Evolutionary conservation across 2,329 filamentous ascomycete species (phyloP).

Genomic region (Aspergillus sp.): DNA sequence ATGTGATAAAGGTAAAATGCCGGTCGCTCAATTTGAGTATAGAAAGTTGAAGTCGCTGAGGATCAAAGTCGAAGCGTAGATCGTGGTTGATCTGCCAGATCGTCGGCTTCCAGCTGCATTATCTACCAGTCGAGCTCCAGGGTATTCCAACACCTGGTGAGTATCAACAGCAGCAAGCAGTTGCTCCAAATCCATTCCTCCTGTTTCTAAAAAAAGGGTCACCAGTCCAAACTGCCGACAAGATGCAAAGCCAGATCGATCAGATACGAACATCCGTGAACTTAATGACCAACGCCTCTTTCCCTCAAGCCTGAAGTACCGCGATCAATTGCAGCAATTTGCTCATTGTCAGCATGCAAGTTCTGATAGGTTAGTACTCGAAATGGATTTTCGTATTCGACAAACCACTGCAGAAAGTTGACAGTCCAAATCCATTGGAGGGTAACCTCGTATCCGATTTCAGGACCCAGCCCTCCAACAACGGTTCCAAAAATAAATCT

Average conservation of each 20-base stretch:
- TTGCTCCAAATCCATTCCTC: too few species aligned
- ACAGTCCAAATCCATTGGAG: neutral
- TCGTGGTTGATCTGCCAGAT: neutral
- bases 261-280: neutral
- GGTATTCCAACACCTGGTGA: too few species aligned
- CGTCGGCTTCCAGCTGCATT: neutral
- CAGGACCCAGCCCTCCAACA: neutral
- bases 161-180: too few species aligned
- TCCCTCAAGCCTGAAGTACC: neutral
- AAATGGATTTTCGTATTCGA: neutral
- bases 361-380: too few species aligned
- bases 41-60: neutral
- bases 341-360: too few species aligned
- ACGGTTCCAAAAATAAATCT: neutral
- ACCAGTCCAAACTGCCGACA: neutral
- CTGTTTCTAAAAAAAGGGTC: neutral
- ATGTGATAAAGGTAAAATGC: too few species aligned
- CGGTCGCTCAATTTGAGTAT: neutral
- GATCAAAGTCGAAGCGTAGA: neutral
- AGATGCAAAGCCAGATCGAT: neutral
- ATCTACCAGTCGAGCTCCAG: neutral
- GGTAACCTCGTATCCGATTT: neutral
- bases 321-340: too few species aligned
- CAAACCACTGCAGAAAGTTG: neutral
- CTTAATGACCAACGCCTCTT: neutral